phyloP scores from a whole-genome alignment of 2,329 filamentous ascomycete species.

The Stemphylium vesicarium region DNA sequence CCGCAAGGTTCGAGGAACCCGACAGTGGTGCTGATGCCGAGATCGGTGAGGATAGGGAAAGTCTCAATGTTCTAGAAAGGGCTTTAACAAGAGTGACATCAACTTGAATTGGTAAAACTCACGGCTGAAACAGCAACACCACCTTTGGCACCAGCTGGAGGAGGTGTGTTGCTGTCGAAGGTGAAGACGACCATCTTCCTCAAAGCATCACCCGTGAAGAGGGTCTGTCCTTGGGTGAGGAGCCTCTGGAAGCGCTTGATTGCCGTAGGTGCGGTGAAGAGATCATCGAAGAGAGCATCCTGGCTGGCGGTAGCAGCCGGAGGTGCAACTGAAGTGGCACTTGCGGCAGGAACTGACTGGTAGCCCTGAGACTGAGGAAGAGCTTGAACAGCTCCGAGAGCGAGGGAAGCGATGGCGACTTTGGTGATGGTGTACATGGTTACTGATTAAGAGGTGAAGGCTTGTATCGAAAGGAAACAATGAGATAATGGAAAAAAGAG shows the following conservation, averaged over 20 bases:
- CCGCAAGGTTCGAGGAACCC: constrained; percentile 54
- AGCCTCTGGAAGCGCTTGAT: constrained; percentile 50
- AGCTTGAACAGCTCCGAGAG: constrained; percentile 40
- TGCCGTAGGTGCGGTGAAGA: constrained; percentile 43
- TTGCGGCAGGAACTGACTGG: background rate
- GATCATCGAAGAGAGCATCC: constrained; percentile 35
- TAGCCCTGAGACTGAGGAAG: constrained; percentile 31
- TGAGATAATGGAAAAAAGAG: constrained; percentile 15
- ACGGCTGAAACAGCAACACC: constrained; percentile 38
- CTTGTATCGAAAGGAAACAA: constrained; percentile 26
- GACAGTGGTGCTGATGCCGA: constrained; percentile 49
- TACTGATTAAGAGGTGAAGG: constrained; percentile 28
- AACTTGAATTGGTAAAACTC: background rate
- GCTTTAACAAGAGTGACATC: background rate
- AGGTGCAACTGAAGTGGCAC: constrained; percentile 7
- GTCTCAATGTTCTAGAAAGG: constrained; percentile 43
- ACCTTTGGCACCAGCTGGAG: constrained; percentile 62
- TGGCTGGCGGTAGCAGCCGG: constrained; percentile 23
- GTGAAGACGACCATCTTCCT: constrained; percentile 66
- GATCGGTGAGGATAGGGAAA: constrained; percentile 50
- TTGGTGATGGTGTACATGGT: constrained; percentile 48
- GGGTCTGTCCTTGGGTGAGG: constrained; percentile 37
- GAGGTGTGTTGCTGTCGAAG: constrained; percentile 54
- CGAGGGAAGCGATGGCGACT: constrained; percentile 42
- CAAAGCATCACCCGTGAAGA: constrained; percentile 42